Evolutionary conservation across 2,329 filamentous ascomycete genomes (phyloP), one percentile per base, ranked within the genome.

Genomic region (Aspergillus viridinutans): DNA sequence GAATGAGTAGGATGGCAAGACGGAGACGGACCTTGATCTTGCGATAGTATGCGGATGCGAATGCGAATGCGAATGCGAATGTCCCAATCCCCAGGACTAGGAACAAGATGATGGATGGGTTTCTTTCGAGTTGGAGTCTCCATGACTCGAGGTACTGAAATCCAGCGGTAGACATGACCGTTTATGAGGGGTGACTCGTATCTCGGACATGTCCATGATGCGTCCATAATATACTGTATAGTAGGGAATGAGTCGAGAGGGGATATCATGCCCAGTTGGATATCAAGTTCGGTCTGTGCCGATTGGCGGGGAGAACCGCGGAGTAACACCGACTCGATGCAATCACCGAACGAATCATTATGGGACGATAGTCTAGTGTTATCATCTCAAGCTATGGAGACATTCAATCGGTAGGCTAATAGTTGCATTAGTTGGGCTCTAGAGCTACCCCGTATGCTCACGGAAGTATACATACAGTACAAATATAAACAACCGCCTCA

Each of bases 21-120:
- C 7, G 25, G 12, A 26, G 8, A 21, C 20, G 20, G 20, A 21
- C 42, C 4, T 43, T 54, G 8, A 23, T 1, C n/a, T 45, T 58
- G 52, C 55, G 58, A 47, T 57, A 62, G 53, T 55, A 53, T 17
- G 38, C 52, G 23, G 58, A 50, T 29, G 49, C 6, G 47, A 53
- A 53, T 17, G 38, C 56, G 20, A 60, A 50, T 29, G 49, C 6
- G 47, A 53, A 53, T 17, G 38, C 56, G 20, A 60, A 45, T 29
- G 49, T 12, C 49, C 54, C 62, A 2, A 56, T 29, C 2, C 40
- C 55, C 23, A 62, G 28, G 21, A 60, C 40, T 12, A 50, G 20
- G 17, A 52, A 38, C 5, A 50, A 20, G 17, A 54, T 20, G 23
- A 54, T 32, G 14, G 53, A 20, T 6, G 58, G 55, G 40, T 53